These are phyloP conservation scores for Irpex sp. DNA, from an alignment of 1,284 basidiomycete genomes.

Conservation along the genomic window DNA sequence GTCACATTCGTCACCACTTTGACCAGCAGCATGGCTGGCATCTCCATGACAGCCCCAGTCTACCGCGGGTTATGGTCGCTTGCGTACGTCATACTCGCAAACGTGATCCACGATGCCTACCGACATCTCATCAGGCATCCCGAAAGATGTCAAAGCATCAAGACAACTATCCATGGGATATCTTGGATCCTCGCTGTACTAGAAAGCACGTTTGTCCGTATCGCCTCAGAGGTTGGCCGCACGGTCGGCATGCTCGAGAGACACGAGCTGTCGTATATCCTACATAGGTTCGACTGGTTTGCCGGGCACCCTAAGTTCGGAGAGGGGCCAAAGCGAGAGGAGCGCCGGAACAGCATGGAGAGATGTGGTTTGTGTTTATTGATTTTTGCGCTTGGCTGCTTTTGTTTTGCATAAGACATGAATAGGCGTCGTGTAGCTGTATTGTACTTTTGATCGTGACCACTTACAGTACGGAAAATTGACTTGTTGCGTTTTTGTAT, in stretches of 20 bases:
- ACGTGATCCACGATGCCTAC: slow-evolving; percentile 45
- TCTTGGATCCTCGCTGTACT: slow-evolving; percentile 39
- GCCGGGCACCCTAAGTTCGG: slow-evolving; percentile 33
- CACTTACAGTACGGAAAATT: no score
- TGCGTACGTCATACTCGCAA: slow-evolving; percentile 34
- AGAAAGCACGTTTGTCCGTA: slow-evolving; percentile 48
- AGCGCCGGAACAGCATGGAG: slow-evolving; percentile 35
- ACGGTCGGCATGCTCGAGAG: slow-evolving; percentile 42
- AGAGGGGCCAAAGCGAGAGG: slow-evolving; percentile 38
- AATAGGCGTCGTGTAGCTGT: no score
- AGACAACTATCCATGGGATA: slow-evolving; percentile 32
- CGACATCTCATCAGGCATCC: slow-evolving; percentile 42
- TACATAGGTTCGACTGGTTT: slow-evolving; percentile 55
- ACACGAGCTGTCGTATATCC: slow-evolving; percentile 35
- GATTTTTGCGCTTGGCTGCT: slow-evolving; percentile 1
- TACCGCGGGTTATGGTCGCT: slow-evolving; percentile 19
- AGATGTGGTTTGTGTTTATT: slow-evolving; percentile 21
- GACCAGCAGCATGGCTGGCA: slow-evolving; percentile 6
- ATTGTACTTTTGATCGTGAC: no score
- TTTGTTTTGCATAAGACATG: not conserved
- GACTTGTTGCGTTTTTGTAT: no score
- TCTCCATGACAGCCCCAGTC: slow-evolving; percentile 13
- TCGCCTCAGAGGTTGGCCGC: slow-evolving; percentile 49
- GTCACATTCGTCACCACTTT: slow-evolving; percentile 11
- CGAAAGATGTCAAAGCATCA: slow-evolving; percentile 29